Percentiles rank a stretch among this genome's conserved stretches.
Conservation (phyloP, 2,329 filamentous ascomycete species). For the Microsporum ferrugineum region DNA sequence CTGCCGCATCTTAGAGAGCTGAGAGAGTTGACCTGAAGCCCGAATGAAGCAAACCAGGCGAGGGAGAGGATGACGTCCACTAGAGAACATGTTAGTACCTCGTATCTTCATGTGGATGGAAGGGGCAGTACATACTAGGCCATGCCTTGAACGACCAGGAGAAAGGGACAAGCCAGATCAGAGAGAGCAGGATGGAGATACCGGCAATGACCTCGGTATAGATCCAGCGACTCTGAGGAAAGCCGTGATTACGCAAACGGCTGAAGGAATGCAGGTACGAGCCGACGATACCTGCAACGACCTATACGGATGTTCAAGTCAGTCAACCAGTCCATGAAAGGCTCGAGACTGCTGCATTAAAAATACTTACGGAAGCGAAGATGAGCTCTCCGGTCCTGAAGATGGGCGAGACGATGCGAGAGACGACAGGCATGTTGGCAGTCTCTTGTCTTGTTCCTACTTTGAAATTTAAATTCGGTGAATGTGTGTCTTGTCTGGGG, state of each 20-base stretch:
- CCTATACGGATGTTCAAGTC: slow-evolving; percentile 18
- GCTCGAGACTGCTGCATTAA: not conserved
- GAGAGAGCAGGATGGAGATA: slow-evolving; percentile 54
- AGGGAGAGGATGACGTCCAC: slow-evolving; percentile 58
- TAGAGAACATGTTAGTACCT: slow-evolving; percentile 10
- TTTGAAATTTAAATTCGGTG: not conserved
- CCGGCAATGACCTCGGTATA: slow-evolving; percentile 63
- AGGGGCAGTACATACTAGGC: slow-evolving; percentile 35
- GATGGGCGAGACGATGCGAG: slow-evolving; percentile 45
- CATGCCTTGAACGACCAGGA: slow-evolving; percentile 56
- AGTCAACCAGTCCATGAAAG: not conserved
- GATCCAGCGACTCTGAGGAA: slow-evolving; percentile 55
- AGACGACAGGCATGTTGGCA: slow-evolving; percentile 38
- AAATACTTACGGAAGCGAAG: slow-evolving; percentile 52
- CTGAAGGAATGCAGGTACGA: slow-evolving; percentile 48
- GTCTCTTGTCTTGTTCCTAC: not conserved
- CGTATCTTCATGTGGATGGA: not conserved
- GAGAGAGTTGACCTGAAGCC: slow-evolving; percentile 50
- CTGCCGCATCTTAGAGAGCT: slow-evolving; percentile 43
- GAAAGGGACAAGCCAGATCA: slow-evolving; percentile 65
- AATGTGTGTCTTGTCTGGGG: not conserved
- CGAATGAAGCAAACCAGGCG: slow-evolving; percentile 60
- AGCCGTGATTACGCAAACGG: slow-evolving; percentile 33
- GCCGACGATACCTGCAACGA: slow-evolving; percentile 57
- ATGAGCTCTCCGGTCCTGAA: slow-evolving; percentile 53